A percentile compares a stretch with the other conserved stretches of the same genome.
These are phyloP conservation scores for Pseudogymnoascus sp. DNA, from an alignment of 2,329 filamentous ascomycete genomes.

Conservation along the genomic window DNA sequence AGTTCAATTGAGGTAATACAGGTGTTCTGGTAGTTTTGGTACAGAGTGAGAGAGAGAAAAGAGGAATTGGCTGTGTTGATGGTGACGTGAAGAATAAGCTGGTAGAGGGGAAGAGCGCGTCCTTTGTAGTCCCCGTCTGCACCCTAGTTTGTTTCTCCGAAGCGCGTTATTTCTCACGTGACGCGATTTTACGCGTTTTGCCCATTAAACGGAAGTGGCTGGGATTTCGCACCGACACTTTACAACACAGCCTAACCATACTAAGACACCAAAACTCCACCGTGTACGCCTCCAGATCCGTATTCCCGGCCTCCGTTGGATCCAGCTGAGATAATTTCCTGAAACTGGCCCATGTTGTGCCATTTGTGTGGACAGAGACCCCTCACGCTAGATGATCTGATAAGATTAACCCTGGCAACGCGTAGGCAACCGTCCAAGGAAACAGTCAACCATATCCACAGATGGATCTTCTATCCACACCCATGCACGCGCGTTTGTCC, in stretches of 20 bases:
- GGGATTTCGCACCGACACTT: slow-evolving; percentile 5
- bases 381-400: slow-evolving; percentile 8
- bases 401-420: not conserved
- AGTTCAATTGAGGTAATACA: slow-evolving; percentile 16
- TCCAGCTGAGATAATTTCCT: not conserved
- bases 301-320: not conserved
- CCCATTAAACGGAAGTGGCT: slow-evolving; percentile 7
- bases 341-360: slow-evolving; percentile 6
- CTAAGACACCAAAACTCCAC: slow-evolving; percentile 1
- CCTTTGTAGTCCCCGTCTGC: slow-evolving; percentile 8
- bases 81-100: slow-evolving; percentile 10
- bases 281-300: not conserved
- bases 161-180: slow-evolving; percentile 6
- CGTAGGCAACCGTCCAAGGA: not conserved
- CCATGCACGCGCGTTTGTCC: not conserved
- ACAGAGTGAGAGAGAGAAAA: slow-evolving; percentile 18
- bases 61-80: slow-evolving; percentile 15
- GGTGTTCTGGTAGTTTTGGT: slow-evolving; percentile 10
- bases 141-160: slow-evolving; percentile 7
- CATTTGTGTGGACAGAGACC: slow-evolving; percentile 5
- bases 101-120: slow-evolving; percentile 8
- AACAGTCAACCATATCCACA: not conserved
- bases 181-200: slow-evolving; percentile 10
- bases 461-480: not conserved
- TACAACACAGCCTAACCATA: not conserved